These are phyloP conservation scores for Mucor sp. DNA, from an alignment of 371 early-diverging fungal species.

Conservation along the genomic window DNA sequence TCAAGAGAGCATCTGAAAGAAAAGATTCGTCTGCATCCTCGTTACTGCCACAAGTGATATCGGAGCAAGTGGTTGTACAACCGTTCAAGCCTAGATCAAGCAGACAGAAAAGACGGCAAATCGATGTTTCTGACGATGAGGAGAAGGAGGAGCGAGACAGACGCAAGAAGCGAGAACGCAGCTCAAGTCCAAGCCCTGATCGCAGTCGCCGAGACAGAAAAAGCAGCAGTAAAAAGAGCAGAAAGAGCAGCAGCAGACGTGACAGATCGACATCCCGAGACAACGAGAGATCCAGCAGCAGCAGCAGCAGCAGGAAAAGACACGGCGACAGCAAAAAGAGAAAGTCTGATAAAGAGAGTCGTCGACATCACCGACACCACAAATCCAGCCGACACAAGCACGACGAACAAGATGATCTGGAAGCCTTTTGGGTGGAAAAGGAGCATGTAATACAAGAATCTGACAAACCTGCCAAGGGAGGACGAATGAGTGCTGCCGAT, in stretches of 20 bases:
- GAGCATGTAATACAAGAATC: conserved; percentile 10
- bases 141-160: conserved; percentile 22
- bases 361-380: neutral
- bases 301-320: neutral
- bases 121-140: conserved; percentile 38
- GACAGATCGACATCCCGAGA: conserved; percentile 2
- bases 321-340: neutral
- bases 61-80: conserved; percentile 44
- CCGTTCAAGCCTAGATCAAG: conserved; percentile 37
- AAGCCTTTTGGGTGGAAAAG: conserved; percentile 46
- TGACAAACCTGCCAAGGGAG: neutral
- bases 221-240: neutral
- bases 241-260: neutral
- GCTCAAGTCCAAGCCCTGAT: neutral
- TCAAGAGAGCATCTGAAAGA: conserved; percentile 28
- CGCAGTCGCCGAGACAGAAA: conserved; percentile 8
- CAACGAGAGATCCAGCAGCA: conserved; percentile 2
- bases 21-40: conserved; percentile 9
- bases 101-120: conserved; percentile 26
- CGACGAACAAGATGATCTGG: conserved; percentile 17
- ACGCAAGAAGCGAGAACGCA: conserved; percentile 15
- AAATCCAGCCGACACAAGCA: conserved; percentile 20
- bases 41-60: conserved; percentile 19
- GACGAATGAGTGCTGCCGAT: conserved; percentile 32
- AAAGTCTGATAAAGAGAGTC: neutral